phyloP scores from a whole-genome alignment of 2,329 filamentous ascomycete genomes.

The Fusarium sp. region DNA sequence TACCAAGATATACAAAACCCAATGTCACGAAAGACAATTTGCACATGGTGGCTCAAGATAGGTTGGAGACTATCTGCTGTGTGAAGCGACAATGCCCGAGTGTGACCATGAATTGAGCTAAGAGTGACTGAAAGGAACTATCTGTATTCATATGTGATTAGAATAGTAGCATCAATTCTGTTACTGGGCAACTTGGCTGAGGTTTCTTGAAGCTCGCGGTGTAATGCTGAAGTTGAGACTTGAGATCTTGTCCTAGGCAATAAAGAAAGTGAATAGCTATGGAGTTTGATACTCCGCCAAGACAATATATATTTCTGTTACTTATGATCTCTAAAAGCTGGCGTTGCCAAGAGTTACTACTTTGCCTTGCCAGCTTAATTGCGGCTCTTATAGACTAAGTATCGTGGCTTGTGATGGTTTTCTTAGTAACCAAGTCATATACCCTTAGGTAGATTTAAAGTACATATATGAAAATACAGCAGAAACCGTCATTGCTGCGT shows the following conservation, averaged over 20 bases:
- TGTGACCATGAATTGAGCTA: not conserved
- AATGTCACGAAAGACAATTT: not conserved
- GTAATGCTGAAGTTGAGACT: too few species aligned
- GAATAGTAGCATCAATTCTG: too few species aligned
- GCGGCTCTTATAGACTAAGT: not conserved
- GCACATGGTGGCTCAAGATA: not conserved
- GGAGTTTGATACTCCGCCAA: not conserved
- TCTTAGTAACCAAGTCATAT: not conserved
- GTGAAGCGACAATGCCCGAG: not conserved
- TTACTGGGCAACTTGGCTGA: not conserved
- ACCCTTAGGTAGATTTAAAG: not conserved
- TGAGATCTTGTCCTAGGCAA: too few species aligned
- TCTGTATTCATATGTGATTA: not conserved
- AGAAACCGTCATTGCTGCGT: not conserved
- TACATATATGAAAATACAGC: fast-evolving
- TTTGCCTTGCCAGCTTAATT: not conserved
- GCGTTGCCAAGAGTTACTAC: not conserved
- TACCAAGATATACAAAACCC: not conserved
- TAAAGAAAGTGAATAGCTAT: not conserved
- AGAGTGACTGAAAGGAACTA: not conserved
- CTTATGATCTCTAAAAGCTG: not conserved
- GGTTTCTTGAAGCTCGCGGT: not conserved
- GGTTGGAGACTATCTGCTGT: not conserved
- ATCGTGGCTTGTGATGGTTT: not conserved
- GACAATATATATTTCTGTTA: not conserved